A percentile compares a stretch with the other conserved stretches of the same genome.
Conservation (phyloP, 75 land plant species). For the Cunninghamia lanceolata region DNA sequence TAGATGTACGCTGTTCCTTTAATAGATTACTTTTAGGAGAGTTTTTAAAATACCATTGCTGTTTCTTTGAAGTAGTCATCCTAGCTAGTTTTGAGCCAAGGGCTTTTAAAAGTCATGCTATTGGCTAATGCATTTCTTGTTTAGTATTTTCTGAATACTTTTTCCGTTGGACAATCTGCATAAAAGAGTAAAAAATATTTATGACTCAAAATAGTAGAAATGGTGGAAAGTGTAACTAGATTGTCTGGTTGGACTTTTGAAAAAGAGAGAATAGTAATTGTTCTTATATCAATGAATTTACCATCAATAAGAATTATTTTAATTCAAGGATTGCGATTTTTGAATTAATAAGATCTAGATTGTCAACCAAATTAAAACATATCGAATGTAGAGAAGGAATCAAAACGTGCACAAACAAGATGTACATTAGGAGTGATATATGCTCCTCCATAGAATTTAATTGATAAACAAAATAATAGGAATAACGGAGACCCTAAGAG, state of each 20-base stretch:
- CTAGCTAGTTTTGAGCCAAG: background rate
- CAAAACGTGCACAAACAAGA: background rate
- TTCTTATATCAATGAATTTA: background rate
- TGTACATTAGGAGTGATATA: background rate
- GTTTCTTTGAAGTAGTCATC: background rate
- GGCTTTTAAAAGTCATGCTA: background rate
- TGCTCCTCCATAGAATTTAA: no score
- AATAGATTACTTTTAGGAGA: background rate
- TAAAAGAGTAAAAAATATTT: background rate
- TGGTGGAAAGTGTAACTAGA: background rate
- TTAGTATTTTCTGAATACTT: background rate
- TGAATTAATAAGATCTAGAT: background rate
- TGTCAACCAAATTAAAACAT: background rate
- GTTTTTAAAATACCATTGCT: background rate
- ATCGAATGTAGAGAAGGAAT: background rate
- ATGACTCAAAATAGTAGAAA: background rate
- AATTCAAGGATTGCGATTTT: background rate
- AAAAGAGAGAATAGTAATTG: background rate
- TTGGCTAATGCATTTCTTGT: background rate
- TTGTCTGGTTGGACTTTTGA: background rate
- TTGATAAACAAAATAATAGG: no score
- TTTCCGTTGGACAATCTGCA: background rate
- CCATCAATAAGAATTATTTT: background rate
- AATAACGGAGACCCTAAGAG: background rate
- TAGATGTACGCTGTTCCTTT: background rate